A percentile compares a stretch with the other conserved stretches of the same genome.
Conservation (phyloP, 1,139 yeast species). For the Blastobotrys proliferans region DNA sequence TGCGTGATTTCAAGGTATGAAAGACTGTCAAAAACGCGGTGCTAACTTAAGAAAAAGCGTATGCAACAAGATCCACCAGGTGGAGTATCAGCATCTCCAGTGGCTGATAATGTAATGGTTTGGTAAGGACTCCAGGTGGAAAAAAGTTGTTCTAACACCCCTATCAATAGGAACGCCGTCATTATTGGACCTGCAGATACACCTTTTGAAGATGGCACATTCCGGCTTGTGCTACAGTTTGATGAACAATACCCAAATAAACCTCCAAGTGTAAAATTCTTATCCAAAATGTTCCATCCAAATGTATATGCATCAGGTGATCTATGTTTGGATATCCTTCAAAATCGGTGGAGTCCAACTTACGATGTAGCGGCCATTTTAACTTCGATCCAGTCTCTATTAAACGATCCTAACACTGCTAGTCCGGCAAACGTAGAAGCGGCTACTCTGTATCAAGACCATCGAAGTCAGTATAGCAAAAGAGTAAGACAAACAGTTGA, state of each 20-base stretch:
- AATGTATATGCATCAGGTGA: slow-evolving; percentile 96
- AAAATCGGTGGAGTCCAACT: slow-evolving; percentile 98
- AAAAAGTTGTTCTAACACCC: neutral
- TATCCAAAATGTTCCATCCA: slow-evolving; percentile 96
- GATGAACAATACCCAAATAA: slow-evolving; percentile 98
- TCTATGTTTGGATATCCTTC: slow-evolving; percentile 89
- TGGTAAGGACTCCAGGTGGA: slow-evolving; percentile 46
- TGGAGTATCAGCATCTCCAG: slow-evolving; percentile 95
- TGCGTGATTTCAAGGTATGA: slow-evolving; percentile 92
- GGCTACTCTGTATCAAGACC: slow-evolving; percentile 91
- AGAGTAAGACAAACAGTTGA: slow-evolving; percentile 94
- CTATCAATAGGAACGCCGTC: slow-evolving; percentile 74
- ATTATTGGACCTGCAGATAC: slow-evolving; percentile 98
- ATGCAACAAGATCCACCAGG: slow-evolving; percentile 98
- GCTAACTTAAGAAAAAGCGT: slow-evolving; percentile 43
- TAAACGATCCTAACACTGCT: slow-evolving; percentile 93
- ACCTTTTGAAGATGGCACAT: slow-evolving; percentile 97
- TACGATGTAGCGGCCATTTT: slow-evolving; percentile 96
- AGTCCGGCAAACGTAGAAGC: slow-evolving; percentile 99
- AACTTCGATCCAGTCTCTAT: slow-evolving; percentile 79
- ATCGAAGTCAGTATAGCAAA: slow-evolving; percentile 85
- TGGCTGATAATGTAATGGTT: slow-evolving; percentile 94
- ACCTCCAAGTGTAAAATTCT: slow-evolving; percentile 88
- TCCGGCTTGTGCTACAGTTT: slow-evolving; percentile 77
- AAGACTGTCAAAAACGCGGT: neutral